These are phyloP conservation scores for Tulasnella sp. DNA, from an alignment of 768 basidiomycete species.

Conservation along the genomic window DNA sequence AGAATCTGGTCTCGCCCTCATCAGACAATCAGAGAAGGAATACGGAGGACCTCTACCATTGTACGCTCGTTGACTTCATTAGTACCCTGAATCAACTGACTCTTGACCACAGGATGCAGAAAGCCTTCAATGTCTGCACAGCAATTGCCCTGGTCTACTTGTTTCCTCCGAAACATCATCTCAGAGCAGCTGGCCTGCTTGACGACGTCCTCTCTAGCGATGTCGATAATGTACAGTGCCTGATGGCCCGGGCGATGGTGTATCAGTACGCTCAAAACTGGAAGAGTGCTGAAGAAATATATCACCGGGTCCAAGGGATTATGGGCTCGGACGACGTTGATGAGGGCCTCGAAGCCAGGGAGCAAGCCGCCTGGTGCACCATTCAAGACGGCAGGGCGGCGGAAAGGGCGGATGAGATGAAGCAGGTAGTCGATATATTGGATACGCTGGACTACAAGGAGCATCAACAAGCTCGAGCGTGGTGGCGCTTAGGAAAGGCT, in stretches of 20 bases:
- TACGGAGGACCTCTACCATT: conserved; percentile 41
- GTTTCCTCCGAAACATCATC: conserved; percentile 83
- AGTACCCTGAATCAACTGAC: background rate
- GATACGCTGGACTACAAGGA: conserved; percentile 37
- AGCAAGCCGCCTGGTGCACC: conserved; percentile 81
- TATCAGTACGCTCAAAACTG: conserved; percentile 53
- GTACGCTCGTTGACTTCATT: conserved; percentile 26
- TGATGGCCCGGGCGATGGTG: conserved; percentile 69
- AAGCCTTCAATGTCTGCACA: conserved; percentile 58
- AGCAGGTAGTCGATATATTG: conserved; percentile 36
- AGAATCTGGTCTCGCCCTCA: conserved; percentile 53
- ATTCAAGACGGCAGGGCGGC: conserved; percentile 41
- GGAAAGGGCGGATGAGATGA: conserved; percentile 37
- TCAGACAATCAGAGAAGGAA: conserved; percentile 43
- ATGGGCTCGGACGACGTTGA: conserved; percentile 33
- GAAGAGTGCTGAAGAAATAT: conserved; percentile 51
- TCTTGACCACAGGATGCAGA: conserved; percentile 38
- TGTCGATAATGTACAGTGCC: conserved; percentile 47
- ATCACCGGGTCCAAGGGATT: conserved; percentile 44
- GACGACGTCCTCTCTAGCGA: conserved; percentile 55
- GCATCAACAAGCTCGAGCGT: conserved; percentile 59
- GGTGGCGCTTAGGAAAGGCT: conserved; percentile 76
- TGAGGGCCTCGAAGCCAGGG: conserved; percentile 29
- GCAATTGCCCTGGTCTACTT: conserved; percentile 72
- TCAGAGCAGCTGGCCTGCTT: conserved; percentile 60